Percentiles rank a stretch among this genome's conserved stretches.
These are phyloP conservation scores for Trametes polyzona DNA, from an alignment of 1,284 basidiomycete species.

Conservation along the genomic window DNA sequence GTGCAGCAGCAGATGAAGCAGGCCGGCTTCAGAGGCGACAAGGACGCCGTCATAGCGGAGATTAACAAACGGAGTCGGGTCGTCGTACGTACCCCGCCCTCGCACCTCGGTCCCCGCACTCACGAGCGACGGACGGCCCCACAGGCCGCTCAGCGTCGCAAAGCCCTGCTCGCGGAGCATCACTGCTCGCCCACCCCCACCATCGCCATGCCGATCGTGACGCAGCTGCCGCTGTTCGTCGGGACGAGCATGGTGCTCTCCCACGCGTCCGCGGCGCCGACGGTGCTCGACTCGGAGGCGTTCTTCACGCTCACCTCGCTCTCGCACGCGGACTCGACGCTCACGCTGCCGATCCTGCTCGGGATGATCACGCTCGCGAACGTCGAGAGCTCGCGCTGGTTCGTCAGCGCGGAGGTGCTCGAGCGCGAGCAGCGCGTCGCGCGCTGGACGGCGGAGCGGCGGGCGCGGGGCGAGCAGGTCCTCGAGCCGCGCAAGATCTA, in stretches of 20 bases:
- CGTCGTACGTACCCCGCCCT: slow-evolving; percentile 38
- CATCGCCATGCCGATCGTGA: slow-evolving; percentile 62
- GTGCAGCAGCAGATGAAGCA: slow-evolving; percentile 63
- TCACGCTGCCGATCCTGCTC: slow-evolving; percentile 68
- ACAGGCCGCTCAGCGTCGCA: slow-evolving; percentile 60
- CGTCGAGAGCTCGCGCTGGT: slow-evolving; percentile 76
- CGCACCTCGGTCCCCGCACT: slow-evolving; percentile 13
- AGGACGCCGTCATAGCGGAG: slow-evolving; percentile 52
- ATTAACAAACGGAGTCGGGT: slow-evolving; percentile 49
- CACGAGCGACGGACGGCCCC: neutral
- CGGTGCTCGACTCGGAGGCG: slow-evolving; percentile 72
- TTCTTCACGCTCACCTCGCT: slow-evolving; percentile 76
- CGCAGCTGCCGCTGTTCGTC: slow-evolving; percentile 78
- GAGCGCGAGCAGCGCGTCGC: slow-evolving; percentile 52
- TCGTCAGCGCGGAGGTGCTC: slow-evolving; percentile 58
- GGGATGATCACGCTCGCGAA: slow-evolving; percentile 79
- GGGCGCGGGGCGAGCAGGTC: slow-evolving; percentile 42
- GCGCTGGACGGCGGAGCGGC: slow-evolving; percentile 45
- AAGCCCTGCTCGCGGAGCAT: slow-evolving; percentile 61
- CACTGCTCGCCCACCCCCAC: slow-evolving; percentile 62
- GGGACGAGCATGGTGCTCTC: slow-evolving; percentile 63
- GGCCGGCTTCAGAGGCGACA: slow-evolving; percentile 55
- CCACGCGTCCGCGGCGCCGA: slow-evolving; percentile 58
- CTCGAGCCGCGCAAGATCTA: slow-evolving; percentile 59
- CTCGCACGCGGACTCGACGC: slow-evolving; percentile 71